Evolutionary conservation across 1,284 basidiomycete genomes (phyloP).

Genomic region (Neolentinus lepideus): DNA sequence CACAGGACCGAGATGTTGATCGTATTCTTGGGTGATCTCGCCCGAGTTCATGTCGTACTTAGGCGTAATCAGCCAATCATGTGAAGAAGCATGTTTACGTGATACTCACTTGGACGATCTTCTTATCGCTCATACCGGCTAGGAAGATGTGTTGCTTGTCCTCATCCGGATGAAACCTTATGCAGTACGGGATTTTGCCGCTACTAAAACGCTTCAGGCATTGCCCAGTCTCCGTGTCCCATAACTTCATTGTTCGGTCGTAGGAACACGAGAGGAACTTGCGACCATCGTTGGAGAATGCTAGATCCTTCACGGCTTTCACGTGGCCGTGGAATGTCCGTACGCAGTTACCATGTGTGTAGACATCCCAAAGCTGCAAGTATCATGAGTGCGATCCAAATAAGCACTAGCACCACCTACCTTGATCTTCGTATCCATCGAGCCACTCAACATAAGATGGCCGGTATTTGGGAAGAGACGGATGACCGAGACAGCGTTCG

Average conservation of each 20-base stretch:
- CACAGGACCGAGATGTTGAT: conserved; percentile 96
- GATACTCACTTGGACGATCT: conserved; percentile 83
- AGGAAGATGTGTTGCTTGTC: conserved; percentile 97
- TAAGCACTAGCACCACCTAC: conserved; percentile 31
- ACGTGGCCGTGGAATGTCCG: conserved; percentile 97
- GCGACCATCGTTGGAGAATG: conserved; percentile 89
- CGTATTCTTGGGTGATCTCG: conserved; percentile 97
- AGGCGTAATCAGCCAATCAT: background rate
- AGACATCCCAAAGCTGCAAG: conserved; percentile 91
- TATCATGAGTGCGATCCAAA: conserved; percentile 7
- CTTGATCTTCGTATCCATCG: conserved; percentile 99
- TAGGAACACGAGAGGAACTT: conserved; percentile 92
- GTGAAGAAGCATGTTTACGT: background rate
- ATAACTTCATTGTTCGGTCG: conserved; percentile 96
- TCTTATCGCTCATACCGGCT: conserved; percentile 98
- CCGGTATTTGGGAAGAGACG: conserved; percentile 90
- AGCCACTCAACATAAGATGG: conserved; percentile 88
- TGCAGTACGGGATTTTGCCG: conserved; percentile 93
- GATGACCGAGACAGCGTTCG: conserved; percentile 91
- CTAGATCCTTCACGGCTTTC: conserved; percentile 94
- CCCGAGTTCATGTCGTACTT: conserved; percentile 93
- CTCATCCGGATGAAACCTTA: conserved; percentile 92
- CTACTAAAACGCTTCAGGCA: conserved; percentile 95
- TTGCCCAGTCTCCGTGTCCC: conserved; percentile 98
- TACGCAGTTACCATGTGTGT: conserved; percentile 93